Evolutionary conservation across 2,329 filamentous ascomycete species (phyloP).

Genomic region (Lachnellula willkommii): DNA sequence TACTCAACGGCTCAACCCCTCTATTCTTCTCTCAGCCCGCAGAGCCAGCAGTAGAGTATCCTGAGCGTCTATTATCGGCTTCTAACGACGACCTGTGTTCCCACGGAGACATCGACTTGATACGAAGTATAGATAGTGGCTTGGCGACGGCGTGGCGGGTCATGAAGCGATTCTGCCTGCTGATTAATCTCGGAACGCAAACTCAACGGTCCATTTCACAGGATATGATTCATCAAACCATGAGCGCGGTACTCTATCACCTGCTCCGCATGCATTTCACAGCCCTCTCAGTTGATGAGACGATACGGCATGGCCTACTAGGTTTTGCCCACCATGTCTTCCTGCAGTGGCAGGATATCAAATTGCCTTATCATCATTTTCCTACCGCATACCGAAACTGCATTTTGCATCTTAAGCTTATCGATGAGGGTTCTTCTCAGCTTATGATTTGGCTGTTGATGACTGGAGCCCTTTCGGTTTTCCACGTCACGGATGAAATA

Average conservation of each 20-base stretch:
- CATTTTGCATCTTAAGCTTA: constrained; percentile 4
- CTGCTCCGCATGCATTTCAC: constrained; percentile 33
- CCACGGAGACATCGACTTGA: background rate
- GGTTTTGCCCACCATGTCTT: constrained; percentile 37
- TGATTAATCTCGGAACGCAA: constrained; percentile 26
- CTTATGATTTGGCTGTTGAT: constrained; percentile 23
- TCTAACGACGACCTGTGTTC: background rate
- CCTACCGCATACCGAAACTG: constrained; percentile 10
- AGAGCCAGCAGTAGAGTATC: background rate
- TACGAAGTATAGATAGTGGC: constrained; percentile 12
- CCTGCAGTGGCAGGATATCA: constrained; percentile 32
- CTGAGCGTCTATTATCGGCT: background rate
- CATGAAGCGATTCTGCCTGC: constrained; percentile 24
- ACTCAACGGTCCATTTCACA: constrained; percentile 15
- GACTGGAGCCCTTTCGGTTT: constrained; percentile 19
- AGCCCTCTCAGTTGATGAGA: constrained; percentile 30
- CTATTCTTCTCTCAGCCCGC: background rate
- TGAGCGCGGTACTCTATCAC: constrained; percentile 34
- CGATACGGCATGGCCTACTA: constrained; percentile 36
- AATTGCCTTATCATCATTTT: constrained; percentile 17
- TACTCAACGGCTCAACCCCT: background rate
- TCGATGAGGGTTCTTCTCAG: constrained; percentile 7
- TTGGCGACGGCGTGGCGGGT: constrained; percentile 21
- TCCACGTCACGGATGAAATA: constrained; percentile 13
- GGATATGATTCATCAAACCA: constrained; percentile 17